Evolutionary conservation across 768 basidiomycete genomes (phyloP), one percentile per base, ranked within the genome.

Genomic region (Sarcomyxa edulis): DNA sequence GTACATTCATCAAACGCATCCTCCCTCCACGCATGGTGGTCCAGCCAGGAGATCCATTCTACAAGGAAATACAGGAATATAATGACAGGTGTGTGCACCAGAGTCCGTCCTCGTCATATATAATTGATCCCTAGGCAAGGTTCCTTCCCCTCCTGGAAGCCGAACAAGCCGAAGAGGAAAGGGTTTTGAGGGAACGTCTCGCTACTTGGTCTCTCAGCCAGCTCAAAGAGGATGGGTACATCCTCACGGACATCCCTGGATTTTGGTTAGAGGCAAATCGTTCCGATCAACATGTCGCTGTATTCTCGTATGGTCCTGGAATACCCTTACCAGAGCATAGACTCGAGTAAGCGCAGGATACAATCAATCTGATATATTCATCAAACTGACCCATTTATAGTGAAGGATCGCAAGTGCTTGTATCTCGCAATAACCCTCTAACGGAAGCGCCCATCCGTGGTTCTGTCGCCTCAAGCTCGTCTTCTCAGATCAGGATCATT

Each of bases 211-310:
- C 75, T 8, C 40, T 81, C 4, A 62, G 69, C 19, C 69, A 74
- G 15, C 61, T 91, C 29, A 60, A 69, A 46, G 62, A 71, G n/a
- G 81, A 84, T 48, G 89, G 89, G 0, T 90, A 87, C 49, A 75
- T 78, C 36, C 51, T 92, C 22, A 81, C 78, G 0, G 76, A 66
- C 12, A 60, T 90, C 16, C 68, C 60, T 11, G 85, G 74, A 0
- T 90, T 72, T 51, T 88, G 84, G 86, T 54, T 81, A 26, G 69
- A 78, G 40, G 67, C 64, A n/a, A 74, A 69, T 16, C 71, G 74
- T 39, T 81, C 74, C 55, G 83, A 81, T 1, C 72, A 72, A 27
- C 79, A 77, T 2, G 70, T 83, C 5, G 87, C 84, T 0, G 68
- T 71, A 3, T 90, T 92, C 49, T 53, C 59, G 1, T 53, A 78